Evolutionary conservation across 345 rosid genomes (phyloP), one percentile per base, ranked within the genome.

Genomic region (Pseudoturritis turrita): DNA sequence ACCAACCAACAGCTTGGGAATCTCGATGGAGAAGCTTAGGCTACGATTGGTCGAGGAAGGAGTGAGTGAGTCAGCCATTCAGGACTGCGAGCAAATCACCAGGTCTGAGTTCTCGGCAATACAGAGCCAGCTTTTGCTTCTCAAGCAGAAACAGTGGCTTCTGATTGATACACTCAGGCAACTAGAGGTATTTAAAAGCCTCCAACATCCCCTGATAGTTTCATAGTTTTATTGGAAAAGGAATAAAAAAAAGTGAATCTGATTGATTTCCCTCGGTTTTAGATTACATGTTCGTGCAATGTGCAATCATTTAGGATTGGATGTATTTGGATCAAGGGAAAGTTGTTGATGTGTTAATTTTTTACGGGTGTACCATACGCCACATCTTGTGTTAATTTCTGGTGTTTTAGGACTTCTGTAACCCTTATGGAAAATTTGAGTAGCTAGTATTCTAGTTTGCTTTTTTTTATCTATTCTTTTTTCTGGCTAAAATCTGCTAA

Each of bases 21-120:
- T 90, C 57, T 89, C 96, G 0, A 91, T 93, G 0, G 91, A 95
- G 52, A 94, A 84, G 77, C 78, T 95, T 85, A 87, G 97, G 81
- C 82, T 83, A 58, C 81, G 81, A 59, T 82, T 95, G 70, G 61
- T 52, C 52, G 88, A 87, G 58, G 97, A 88, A 74, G 97, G 89
- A 7, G 81, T 95, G 9, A 82, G 80, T 12, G 97, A 91, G 80
- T 81, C 58, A 21, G 88, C 83, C 10, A 91, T 95, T 69, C 93
- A 78, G 84, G 99, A 95, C 7, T 78, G 87, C 18, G 97, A 95
- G 81, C 96, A 89, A 74, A 91, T 95, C 40, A 83, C 91, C 90
- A 88, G 81, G 87, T 80, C 40, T 26, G 99, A 95, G 79, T 89
- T 88, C 56, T 61, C 84, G 0, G 83, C 83, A 2, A 62, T 89